These are phyloP conservation scores for Ustilago cynodontis DNA, from an alignment of 1,284 basidiomycete genomes.

Conservation along the genomic window DNA sequence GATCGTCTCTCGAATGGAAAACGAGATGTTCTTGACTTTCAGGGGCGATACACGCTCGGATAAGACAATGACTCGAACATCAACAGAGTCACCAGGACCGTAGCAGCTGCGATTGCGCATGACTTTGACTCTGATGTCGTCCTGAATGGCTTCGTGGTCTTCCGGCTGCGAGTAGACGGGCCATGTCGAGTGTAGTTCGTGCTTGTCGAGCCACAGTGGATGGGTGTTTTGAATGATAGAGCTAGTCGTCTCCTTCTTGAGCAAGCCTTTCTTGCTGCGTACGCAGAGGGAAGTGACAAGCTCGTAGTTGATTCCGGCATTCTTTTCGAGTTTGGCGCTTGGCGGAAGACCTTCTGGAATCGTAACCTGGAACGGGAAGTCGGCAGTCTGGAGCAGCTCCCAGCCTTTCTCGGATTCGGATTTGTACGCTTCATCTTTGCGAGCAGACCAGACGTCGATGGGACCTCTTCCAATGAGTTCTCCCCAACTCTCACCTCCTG, in stretches of 20 bases:
- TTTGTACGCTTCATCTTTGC: slow-evolving; percentile 41
- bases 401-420: slow-evolving; percentile 50
- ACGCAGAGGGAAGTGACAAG: slow-evolving; percentile 66
- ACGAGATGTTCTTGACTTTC: slow-evolving; percentile 64
- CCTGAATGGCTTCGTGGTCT: slow-evolving; percentile 49
- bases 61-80: slow-evolving; percentile 55
- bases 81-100: slow-evolving; percentile 60
- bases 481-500: slow-evolving; percentile 66
- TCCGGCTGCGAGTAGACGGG: slow-evolving; percentile 62
- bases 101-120: slow-evolving; percentile 59
- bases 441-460: slow-evolving; percentile 64
- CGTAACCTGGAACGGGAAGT: slow-evolving; percentile 60
- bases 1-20: slow-evolving; percentile 62
- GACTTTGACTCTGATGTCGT: slow-evolving; percentile 56
- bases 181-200: slow-evolving; percentile 68
- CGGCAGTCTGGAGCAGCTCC: slow-evolving; percentile 55
- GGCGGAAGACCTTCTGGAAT: slow-evolving; percentile 67
- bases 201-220: slow-evolving; percentile 65
- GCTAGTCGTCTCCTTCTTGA: slow-evolving; percentile 50
- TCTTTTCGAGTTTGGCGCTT: slow-evolving; percentile 63
- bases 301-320: slow-evolving; percentile 63
- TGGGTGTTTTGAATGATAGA: slow-evolving; percentile 63
- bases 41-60: slow-evolving; percentile 54
- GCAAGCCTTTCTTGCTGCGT: slow-evolving; percentile 55
- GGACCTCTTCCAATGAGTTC: slow-evolving; percentile 67